Percentiles rank a stretch among this genome's conserved stretches.
phyloP scores from a whole-genome alignment of 2,329 filamentous ascomycete genomes.

The Microcyclosporella mali region DNA sequence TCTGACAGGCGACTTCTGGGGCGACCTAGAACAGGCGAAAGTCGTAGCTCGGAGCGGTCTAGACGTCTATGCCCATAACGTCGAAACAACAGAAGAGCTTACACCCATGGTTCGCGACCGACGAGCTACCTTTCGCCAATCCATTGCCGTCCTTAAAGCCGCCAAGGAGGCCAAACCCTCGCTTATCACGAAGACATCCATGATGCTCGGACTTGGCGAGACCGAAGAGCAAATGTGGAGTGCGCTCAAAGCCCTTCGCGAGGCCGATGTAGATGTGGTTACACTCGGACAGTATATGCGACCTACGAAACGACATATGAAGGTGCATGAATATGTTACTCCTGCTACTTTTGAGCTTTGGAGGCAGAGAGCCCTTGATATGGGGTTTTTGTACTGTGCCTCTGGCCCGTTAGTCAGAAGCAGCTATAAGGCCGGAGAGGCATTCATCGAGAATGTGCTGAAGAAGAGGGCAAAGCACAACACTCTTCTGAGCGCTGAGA shows the following conservation, averaged over 20 bases:
- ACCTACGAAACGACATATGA: conserved; percentile 94
- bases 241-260: conserved; percentile 73
- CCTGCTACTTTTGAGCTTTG: conserved; percentile 88
- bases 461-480: conserved; percentile 61
- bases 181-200: conserved; percentile 95
- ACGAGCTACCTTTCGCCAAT: conserved; percentile 82
- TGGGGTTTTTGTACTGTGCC: conserved; percentile 96
- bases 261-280: conserved; percentile 80
- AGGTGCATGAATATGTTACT: conserved; percentile 91
- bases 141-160: conserved; percentile 68
- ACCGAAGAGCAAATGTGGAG: conserved; percentile 79
- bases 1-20: conserved; percentile 78
- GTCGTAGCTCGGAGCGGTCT: conserved; percentile 80
- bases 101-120: conserved; percentile 87
- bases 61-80: conserved; percentile 94
- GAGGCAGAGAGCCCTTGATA: conserved; percentile 80
- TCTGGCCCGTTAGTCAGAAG: conserved; percentile 88
- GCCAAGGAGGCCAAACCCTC: conserved; percentile 71
- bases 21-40: conserved; percentile 79
- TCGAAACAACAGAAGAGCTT: conserved; percentile 88
- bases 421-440: conserved; percentile 96
- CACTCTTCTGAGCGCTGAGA: conserved; percentile 26
- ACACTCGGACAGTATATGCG: conserved; percentile 99
- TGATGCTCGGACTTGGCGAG: conserved; percentile 95
- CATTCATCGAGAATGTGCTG: conserved; percentile 97